Evolutionary conservation across 768 basidiomycete species (phyloP).

Genomic region (Leccinum arenicola): DNA sequence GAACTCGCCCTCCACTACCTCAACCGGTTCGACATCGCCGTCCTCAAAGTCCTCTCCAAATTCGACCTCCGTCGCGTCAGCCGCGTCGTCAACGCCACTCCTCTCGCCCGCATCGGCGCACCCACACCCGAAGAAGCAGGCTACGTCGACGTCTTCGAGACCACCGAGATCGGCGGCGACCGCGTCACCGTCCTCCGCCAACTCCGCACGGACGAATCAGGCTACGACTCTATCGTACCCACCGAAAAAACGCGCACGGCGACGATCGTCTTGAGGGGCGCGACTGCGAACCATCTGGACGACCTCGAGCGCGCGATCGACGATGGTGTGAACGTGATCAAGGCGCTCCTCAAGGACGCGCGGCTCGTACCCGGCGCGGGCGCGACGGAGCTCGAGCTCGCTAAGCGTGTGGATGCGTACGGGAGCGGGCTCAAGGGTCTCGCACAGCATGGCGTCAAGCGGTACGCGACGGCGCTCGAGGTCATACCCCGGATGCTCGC

Average conservation of each 20-base stretch:
- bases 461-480: conserved; percentile 86
- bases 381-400: conserved; percentile 91
- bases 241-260: conserved; percentile 83
- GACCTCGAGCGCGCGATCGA: conserved; percentile 96
- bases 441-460: conserved; percentile 89
- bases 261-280: conserved; percentile 93
- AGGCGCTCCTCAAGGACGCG: conserved; percentile 85
- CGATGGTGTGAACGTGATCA: conserved; percentile 96
- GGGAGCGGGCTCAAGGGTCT: conserved; percentile 88
- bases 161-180: conserved; percentile 94
- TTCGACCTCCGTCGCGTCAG: conserved; percentile 94
- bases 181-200: conserved; percentile 96
- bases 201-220: conserved; percentile 61
- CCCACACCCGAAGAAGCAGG: conserved; percentile 97
- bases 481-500: conserved; percentile 90
- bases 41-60: conserved; percentile 96
- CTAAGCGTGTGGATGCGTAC: conserved; percentile 77
- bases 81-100: conserved; percentile 94
- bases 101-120: conserved; percentile 92
- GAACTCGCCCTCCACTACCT: conserved; percentile 98
- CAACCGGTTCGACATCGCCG: conserved; percentile 88
- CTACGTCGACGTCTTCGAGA: conserved; percentile 91
- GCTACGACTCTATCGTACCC: conserved; percentile 42
- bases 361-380: conserved; percentile 93
- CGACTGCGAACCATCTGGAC: conserved; percentile 91